Evolutionary conservation across 2,329 filamentous ascomycete genomes (phyloP).

Genomic region (Zasmidium angulare): DNA sequence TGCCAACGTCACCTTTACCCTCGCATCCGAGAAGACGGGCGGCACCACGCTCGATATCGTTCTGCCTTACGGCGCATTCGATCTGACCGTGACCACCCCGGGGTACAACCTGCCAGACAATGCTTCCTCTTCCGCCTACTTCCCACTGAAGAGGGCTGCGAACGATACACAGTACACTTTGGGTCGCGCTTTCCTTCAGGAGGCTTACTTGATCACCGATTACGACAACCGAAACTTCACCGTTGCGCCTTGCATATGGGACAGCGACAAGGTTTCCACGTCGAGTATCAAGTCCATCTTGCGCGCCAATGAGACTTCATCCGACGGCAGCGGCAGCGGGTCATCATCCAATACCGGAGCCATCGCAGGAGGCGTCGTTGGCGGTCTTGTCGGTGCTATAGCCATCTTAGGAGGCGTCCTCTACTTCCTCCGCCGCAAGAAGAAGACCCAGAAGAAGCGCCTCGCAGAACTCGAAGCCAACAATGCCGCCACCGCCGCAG

Average conservation of each 20-base stretch:
- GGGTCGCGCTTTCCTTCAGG: constrained; percentile 39
- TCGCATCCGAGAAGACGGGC: constrained; percentile 27
- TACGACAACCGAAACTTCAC: constrained; percentile 39
- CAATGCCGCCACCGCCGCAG: constrained; percentile 16
- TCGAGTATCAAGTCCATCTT: constrained; percentile 31
- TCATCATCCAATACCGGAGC: constrained; percentile 30
- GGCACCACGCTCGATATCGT: constrained; percentile 34
- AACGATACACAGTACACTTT: constrained; percentile 38
- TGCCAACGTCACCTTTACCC: constrained; percentile 36
- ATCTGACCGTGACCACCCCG: constrained; percentile 33
- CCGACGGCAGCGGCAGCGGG: constrained; percentile 19
- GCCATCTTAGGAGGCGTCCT: constrained; percentile 29
- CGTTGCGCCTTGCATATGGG: constrained; percentile 37
- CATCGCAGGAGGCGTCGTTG: constrained; percentile 37
- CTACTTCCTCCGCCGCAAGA: constrained; percentile 29
- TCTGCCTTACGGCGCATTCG: constrained; percentile 39
- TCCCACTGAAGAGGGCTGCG: constrained; percentile 35
- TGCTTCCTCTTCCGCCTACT: constrained; percentile 33
- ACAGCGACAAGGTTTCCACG: constrained; percentile 22
- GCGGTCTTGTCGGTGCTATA: constrained; percentile 31
- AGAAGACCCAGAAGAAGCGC: constrained; percentile 25
- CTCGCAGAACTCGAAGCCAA: constrained; percentile 34
- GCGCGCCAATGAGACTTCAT: constrained; percentile 24
- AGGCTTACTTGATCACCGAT: constrained; percentile 40
- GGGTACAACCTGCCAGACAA: constrained; percentile 29